phyloP scores from a whole-genome alignment of 1,284 basidiomycete species.

The Lignosus rhinocerotis region DNA sequence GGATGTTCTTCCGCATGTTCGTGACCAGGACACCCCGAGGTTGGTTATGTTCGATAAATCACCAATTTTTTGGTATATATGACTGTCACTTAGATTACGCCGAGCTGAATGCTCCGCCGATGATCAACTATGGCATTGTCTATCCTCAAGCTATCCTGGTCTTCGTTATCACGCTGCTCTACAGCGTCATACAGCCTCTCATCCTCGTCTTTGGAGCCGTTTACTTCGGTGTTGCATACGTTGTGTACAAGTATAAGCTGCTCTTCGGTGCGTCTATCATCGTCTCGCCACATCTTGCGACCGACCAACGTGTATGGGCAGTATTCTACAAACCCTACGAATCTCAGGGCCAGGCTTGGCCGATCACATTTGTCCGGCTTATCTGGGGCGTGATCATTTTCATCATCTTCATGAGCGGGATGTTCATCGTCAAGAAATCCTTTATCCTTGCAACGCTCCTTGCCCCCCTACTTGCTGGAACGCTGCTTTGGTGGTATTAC shows the following conservation, averaged over 20 bases:
- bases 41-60: constrained; percentile 33
- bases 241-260: constrained; percentile 98
- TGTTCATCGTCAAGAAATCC: constrained; percentile 85
- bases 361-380: constrained; percentile 84
- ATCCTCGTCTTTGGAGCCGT: constrained; percentile 93
- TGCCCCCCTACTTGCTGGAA: constrained; percentile 76
- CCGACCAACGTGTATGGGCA: constrained; percentile 30
- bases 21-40: constrained; percentile 86
- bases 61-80: constrained; percentile 3
- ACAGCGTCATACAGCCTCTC: constrained; percentile 93
- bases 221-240: constrained; percentile 92
- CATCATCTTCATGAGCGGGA: constrained; percentile 90
- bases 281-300: background rate
- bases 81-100: constrained; percentile 70
- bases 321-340: constrained; percentile 95
- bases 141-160: constrained; percentile 95
- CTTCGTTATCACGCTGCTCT: constrained; percentile 93
- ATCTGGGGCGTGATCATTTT: constrained; percentile 89
- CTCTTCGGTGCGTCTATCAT: constrained; percentile 70
- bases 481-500: constrained; percentile 80
- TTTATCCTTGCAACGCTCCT: constrained; percentile 79
- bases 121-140: constrained; percentile 92
- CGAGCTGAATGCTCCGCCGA: constrained; percentile 95
- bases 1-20: constrained; percentile 70
- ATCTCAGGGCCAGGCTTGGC: constrained; percentile 93